Evolutionary conservation across 2,329 filamentous ascomycete species (phyloP).

Genomic region (Ceratocystis colombiana): DNA sequence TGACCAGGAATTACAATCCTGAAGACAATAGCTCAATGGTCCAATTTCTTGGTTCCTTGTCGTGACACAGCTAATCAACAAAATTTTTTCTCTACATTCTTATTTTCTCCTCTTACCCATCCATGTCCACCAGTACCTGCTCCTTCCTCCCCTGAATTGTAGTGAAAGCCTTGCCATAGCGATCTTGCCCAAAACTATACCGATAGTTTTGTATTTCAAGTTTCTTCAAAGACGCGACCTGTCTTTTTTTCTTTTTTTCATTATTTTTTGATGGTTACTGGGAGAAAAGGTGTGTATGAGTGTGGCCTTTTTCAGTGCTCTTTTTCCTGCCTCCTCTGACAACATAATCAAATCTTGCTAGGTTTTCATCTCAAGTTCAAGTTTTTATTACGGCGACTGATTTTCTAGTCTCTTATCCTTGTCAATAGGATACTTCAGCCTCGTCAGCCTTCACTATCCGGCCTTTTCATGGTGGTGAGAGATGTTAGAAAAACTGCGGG

Average conservation of each 20-base stretch:
- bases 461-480: background rate
- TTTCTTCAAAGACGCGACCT: background rate
- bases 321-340: background rate
- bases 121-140: background rate
- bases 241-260: background rate
- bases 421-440: background rate
- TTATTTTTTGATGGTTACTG: background rate
- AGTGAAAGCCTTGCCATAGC: background rate
- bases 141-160: slow-evolving; percentile 17
- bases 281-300: background rate
- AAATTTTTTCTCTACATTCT: background rate
- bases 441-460: background rate
- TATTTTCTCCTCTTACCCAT: background rate
- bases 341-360: background rate
- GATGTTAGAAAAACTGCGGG: background rate
- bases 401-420: background rate
- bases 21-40: background rate
- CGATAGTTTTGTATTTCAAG: background rate
- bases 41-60: background rate
- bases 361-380: slow-evolving; percentile 3
- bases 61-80: background rate
- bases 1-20: slow-evolving; percentile 1
- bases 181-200: slow-evolving; percentile 1
- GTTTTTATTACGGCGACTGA: background rate
- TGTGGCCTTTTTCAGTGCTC: background rate